These are phyloP conservation scores for Dichotomopilus funicola DNA, from an alignment of 2,329 filamentous ascomycete genomes.

Conservation along the genomic window DNA sequence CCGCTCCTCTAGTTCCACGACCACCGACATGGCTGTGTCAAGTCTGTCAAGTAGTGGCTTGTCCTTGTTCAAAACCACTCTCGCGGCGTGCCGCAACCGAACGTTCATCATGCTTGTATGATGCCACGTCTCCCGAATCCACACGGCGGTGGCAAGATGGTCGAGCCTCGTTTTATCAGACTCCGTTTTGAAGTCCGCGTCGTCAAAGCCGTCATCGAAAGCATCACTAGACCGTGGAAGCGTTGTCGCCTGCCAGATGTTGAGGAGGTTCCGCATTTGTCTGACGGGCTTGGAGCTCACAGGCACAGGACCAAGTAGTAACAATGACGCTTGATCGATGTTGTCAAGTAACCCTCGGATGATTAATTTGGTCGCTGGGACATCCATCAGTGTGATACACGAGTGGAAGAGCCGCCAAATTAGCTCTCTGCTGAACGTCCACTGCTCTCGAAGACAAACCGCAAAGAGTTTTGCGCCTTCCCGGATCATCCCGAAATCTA, in stretches of 20 bases:
- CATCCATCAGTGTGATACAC: slow-evolving; percentile 37
- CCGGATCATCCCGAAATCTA: slow-evolving; percentile 40
- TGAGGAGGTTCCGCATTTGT: slow-evolving; percentile 15
- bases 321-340: slow-evolving; percentile 16
- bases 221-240: not conserved
- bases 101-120: not conserved
- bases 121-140: slow-evolving; percentile 9
- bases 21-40: slow-evolving; percentile 1
- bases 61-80: not conserved
- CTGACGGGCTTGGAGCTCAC: not conserved
- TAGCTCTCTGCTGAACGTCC: slow-evolving; percentile 28
- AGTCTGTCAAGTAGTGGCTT: slow-evolving; percentile 4
- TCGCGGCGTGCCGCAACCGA: not conserved
- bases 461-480: slow-evolving; percentile 40
- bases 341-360: slow-evolving; percentile 28
- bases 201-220: not conserved
- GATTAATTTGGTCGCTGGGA: slow-evolving; percentile 30
- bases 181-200: not conserved
- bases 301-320: slow-evolving; percentile 12
- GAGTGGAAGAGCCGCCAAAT: slow-evolving; percentile 37
- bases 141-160: slow-evolving; percentile 13
- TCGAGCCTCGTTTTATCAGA: not conserved
- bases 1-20: slow-evolving; percentile 1
- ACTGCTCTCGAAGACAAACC: slow-evolving; percentile 32
- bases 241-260: slow-evolving; percentile 12